These are phyloP conservation scores for Yamadazyma scolyti DNA, from an alignment of 805 yeast genomes.

Conservation along the genomic window DNA sequence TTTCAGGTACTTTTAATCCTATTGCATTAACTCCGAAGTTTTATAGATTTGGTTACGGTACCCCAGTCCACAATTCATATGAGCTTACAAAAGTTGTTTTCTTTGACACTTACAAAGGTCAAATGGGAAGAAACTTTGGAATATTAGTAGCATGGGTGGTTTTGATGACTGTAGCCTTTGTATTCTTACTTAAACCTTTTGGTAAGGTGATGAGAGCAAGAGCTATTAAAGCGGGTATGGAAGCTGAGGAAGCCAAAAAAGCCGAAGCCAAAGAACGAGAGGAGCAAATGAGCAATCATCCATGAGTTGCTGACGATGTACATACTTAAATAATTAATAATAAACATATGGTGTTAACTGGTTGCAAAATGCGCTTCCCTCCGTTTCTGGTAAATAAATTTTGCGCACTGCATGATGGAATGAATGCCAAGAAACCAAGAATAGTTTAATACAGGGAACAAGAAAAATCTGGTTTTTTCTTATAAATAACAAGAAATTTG, in stretches of 20 bases:
- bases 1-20: slow-evolving; percentile 67
- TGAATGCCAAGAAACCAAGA: no score
- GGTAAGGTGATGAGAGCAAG: slow-evolving; percentile 29
- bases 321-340: no score
- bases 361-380: no score
- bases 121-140: slow-evolving; percentile 59
- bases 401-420: no score
- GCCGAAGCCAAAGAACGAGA: slow-evolving; percentile 3
- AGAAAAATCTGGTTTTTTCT: no score
- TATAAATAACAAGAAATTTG: no score
- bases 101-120: slow-evolving; percentile 52
- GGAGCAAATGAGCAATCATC: slow-evolving; percentile 1
- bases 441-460: no score
- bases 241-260: slow-evolving; percentile 7
- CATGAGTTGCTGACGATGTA: no score
- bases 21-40: slow-evolving; percentile 55
- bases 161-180: slow-evolving; percentile 40
- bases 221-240: slow-evolving; percentile 17
- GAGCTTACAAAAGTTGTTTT: slow-evolving; percentile 60
- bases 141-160: slow-evolving; percentile 60
- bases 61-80: slow-evolving; percentile 66
- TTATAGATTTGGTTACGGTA: slow-evolving; percentile 61
- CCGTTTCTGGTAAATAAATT: no score
- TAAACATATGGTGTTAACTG: no score
- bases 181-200: slow-evolving; percentile 42